Evolutionary conservation across 495 filamentous ascomycete species (phyloP).

Genomic region (Neurospora tetrasperma): DNA sequence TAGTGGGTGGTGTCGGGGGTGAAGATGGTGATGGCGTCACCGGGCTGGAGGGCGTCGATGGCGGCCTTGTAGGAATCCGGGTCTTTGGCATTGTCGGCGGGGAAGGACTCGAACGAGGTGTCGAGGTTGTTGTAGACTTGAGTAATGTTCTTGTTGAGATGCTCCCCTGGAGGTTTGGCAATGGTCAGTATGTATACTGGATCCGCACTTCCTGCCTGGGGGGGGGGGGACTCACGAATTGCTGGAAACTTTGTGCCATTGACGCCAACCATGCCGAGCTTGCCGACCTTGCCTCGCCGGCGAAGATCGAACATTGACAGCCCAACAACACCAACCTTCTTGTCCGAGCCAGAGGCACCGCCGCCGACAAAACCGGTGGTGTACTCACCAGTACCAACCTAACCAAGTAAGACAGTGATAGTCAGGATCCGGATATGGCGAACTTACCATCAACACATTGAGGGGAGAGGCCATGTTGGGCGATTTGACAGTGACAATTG

Average conservation of each 20-base stretch:
- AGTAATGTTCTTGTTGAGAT: slow-evolving; percentile 80
- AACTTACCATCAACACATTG: slow-evolving; percentile 74
- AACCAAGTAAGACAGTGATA: neutral
- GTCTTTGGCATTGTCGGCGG: slow-evolving; percentile 58
- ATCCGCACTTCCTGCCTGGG: neutral
- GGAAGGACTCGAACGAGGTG: slow-evolving; percentile 71
- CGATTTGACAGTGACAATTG: neutral
- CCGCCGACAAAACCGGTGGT: slow-evolving; percentile 83
- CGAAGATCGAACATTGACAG: slow-evolving; percentile 84
- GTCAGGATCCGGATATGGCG: slow-evolving; percentile 3
- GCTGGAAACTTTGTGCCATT: slow-evolving; percentile 83
- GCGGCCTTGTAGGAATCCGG: slow-evolving; percentile 81
- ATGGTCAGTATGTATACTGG: neutral
- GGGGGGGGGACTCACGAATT: slow-evolving; percentile 55
- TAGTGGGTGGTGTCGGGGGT: slow-evolving; percentile 91
- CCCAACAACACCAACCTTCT: slow-evolving; percentile 88
- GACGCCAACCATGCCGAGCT: slow-evolving; percentile 81
- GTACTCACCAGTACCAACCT: slow-evolving; percentile 91
- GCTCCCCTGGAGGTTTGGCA: slow-evolving; percentile 48
- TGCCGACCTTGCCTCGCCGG: slow-evolving; percentile 75
- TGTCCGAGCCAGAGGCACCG: slow-evolving; percentile 70
- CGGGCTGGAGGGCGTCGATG: slow-evolving; percentile 72
- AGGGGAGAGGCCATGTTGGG: slow-evolving; percentile 25
- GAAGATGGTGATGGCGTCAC: slow-evolving; percentile 93
- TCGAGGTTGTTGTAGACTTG: slow-evolving; percentile 82